These are phyloP conservation scores for Thelonectria rubi DNA, from an alignment of 2,329 filamentous ascomycete genomes.

Conservation along the genomic window DNA sequence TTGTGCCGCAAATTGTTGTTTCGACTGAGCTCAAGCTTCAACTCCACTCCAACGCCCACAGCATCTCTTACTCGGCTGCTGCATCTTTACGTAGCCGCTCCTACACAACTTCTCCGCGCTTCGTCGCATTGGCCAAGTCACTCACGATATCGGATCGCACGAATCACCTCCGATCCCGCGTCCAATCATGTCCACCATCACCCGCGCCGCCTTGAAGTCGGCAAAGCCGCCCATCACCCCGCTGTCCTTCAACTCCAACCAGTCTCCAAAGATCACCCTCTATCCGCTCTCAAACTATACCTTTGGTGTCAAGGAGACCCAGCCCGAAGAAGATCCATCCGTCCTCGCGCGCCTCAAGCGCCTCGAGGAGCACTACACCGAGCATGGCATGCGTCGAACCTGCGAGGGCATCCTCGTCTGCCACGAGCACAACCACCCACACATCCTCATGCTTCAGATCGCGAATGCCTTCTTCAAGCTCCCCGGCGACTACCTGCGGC, in stretches of 20 bases:
- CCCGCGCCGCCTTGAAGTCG: slow-evolving; percentile 78
- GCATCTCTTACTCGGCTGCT: background rate
- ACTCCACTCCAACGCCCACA: slow-evolving; percentile 2
- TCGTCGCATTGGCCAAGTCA: background rate
- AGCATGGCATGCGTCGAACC: slow-evolving; percentile 95
- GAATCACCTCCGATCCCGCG: background rate
- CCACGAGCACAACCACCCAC: slow-evolving; percentile 98
- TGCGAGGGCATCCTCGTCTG: slow-evolving; percentile 97
- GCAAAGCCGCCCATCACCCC: slow-evolving; percentile 81
- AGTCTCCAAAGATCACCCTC: slow-evolving; percentile 87
- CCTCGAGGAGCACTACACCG: slow-evolving; percentile 92
- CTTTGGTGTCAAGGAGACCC: slow-evolving; percentile 97
- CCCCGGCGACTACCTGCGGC: slow-evolving; percentile 91
- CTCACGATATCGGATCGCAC: background rate
- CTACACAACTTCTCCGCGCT: background rate
- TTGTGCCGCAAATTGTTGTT: slow-evolving; percentile 26
- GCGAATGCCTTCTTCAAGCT: slow-evolving; percentile 99
- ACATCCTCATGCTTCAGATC: slow-evolving; percentile 99
- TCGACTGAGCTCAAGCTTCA: slow-evolving; percentile 13
- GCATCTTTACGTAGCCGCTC: background rate
- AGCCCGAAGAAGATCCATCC: slow-evolving; percentile 96
- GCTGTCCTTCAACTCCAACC: slow-evolving; percentile 85
- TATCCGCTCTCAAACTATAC: slow-evolving; percentile 99
- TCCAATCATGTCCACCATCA: slow-evolving; percentile 80
- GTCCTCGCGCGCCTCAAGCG: slow-evolving; percentile 92